Conservation (phyloP, 257 asterid species). For the Solanum tacnaense region DNA sequence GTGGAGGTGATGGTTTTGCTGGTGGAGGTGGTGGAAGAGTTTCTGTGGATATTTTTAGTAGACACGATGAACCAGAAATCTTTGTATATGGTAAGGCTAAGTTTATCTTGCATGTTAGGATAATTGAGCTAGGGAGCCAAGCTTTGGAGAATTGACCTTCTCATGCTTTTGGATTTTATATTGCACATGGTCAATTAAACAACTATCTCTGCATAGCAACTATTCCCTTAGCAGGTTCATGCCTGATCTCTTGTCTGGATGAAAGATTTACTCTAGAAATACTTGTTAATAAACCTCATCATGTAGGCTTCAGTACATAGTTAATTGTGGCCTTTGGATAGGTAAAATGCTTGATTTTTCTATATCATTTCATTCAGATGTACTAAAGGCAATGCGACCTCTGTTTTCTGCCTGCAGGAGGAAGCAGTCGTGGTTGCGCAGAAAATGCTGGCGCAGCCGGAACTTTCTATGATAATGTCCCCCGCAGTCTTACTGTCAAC, state of each 20-base stretch:
- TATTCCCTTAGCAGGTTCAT: not conserved
- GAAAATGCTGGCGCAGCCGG: constrained; percentile 99
- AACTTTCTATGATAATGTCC: constrained; percentile 86
- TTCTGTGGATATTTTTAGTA: constrained; percentile 83
- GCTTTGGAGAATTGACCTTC: not conserved
- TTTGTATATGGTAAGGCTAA: constrained; percentile 56
- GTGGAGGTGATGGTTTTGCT: constrained; percentile 91
- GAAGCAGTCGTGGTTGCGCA: constrained; percentile 84
- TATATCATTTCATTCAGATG: not conserved
- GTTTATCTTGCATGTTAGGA: not conserved
- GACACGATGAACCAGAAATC: constrained; percentile 84
- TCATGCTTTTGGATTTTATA: not conserved
- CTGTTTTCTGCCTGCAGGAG: constrained; percentile 51
- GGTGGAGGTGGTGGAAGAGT: constrained; percentile 99
- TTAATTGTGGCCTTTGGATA: not conserved
- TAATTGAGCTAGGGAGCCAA: not conserved
- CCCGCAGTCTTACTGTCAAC: constrained; percentile 88
- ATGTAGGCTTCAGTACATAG: not conserved
- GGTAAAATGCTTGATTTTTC: not conserved
- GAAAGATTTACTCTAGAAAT: not conserved
- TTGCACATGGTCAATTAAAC: not conserved
- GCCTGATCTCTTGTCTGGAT: not conserved
- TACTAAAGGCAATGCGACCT: constrained; percentile 11
- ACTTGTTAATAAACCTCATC: not conserved
- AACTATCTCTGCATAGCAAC: not conserved